A percentile compares a stretch with the other conserved stretches of the same genome.
Evolutionary conservation across 306 rosid genomes (phyloP).

Genomic region (Trifolium dubium): DNA sequence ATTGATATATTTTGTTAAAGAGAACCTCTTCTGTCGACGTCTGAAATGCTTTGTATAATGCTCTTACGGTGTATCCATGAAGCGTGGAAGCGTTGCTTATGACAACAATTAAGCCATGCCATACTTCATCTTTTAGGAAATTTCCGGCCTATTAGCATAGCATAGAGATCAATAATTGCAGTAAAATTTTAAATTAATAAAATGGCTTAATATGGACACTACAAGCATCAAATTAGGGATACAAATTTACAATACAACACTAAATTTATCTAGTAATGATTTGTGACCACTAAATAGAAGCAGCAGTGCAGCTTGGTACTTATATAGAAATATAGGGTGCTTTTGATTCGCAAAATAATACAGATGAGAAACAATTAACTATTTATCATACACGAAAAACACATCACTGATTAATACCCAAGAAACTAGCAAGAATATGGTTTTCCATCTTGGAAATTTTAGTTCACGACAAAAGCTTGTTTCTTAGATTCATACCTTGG

Average conservation of each 20-base stretch:
- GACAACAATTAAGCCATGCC: conserved; percentile 87
- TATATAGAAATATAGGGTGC: conserved; percentile 5
- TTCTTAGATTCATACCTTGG: conserved; percentile 77
- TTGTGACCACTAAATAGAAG: conserved; percentile 31
- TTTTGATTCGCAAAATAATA: too few species aligned
- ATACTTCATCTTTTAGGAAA: conserved; percentile 94
- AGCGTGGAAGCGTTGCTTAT: conserved; percentile 94
- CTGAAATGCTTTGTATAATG: conserved; percentile 83
- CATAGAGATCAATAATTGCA: conserved; percentile 59
- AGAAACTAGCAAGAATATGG: conserved; percentile 5
- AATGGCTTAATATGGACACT: conserved; percentile 30
- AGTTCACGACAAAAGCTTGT: conserved; percentile 38
- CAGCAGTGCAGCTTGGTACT: conserved; percentile 20
- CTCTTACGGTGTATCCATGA: conserved; percentile 91
- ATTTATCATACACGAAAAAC: conserved; percentile 29
- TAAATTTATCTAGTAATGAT: conserved; percentile 34
- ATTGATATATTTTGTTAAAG: conserved; percentile 36
- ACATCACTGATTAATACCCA: conserved; percentile 3
- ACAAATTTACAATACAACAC: conserved; percentile 16
- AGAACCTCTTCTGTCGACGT: conserved; percentile 80
- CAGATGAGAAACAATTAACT: conserved; percentile 42
- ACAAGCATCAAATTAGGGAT: conserved; percentile 32
- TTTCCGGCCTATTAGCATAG: conserved; percentile 98
- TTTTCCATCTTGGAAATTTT: conserved; percentile 7
- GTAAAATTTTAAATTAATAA: conserved; percentile 23